A percentile compares a stretch with the other conserved stretches of the same genome.
Evolutionary conservation across 495 filamentous ascomycete species (phyloP).

Genomic region (Aspergillus sclerotiicarbonarius): DNA sequence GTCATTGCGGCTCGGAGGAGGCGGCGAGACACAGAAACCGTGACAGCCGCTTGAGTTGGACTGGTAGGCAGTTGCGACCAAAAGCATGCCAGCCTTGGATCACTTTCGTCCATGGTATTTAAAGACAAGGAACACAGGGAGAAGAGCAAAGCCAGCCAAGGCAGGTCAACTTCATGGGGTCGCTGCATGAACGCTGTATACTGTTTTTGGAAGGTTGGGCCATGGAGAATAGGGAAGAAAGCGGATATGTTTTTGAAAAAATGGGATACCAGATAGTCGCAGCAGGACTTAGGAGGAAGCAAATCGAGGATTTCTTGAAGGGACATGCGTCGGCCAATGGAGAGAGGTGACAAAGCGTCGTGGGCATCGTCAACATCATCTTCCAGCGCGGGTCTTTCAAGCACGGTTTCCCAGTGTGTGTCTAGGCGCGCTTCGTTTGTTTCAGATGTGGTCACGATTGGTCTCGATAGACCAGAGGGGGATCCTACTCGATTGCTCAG

Average conservation of each 20-base stretch:
- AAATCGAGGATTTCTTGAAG: slow-evolving; percentile 10
- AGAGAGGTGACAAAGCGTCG: no score
- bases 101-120: slow-evolving; percentile 14
- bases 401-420: no score
- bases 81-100: slow-evolving; percentile 10
- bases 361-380: no score
- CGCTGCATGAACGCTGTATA: slow-evolving; percentile 19
- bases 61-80: slow-evolving; percentile 7
- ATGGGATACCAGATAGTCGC: slow-evolving; percentile 21
- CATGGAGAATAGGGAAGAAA: slow-evolving; percentile 26
- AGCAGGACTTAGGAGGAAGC: slow-evolving; percentile 15
- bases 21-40: no score
- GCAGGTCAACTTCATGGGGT: slow-evolving; percentile 10
- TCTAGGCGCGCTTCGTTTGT: no score
- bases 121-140: slow-evolving; percentile 15
- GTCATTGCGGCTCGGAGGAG: slow-evolving; percentile 11
- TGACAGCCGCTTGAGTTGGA: neutral
- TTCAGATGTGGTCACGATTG: no score
- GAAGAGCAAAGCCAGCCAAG: slow-evolving; percentile 23
- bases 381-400: no score
- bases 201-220: slow-evolving; percentile 23
- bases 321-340: slow-evolving; percentile 6
- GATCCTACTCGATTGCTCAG: no score
- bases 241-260: slow-evolving; percentile 16
- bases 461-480: no score